Conservation (phyloP, 139 green algal genomes). For the Closterium sp. region DNA sequence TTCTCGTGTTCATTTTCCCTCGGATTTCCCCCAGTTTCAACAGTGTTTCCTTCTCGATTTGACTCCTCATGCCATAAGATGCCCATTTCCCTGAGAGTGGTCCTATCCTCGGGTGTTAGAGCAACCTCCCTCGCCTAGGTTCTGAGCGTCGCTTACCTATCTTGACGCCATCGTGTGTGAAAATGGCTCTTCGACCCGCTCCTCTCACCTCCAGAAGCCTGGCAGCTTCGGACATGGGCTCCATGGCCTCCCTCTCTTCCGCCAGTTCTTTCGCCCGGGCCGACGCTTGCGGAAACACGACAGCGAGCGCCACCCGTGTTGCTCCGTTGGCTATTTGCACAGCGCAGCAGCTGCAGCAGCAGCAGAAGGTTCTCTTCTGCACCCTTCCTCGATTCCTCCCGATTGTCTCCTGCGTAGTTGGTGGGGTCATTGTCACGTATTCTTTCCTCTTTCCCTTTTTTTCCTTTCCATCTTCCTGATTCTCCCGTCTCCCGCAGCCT, state of each 20-base stretch:
- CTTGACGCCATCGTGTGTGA: not conserved
- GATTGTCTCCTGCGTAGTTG: too few relatives aligned
- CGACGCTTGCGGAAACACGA: not conserved
- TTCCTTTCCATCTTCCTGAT: not conserved
- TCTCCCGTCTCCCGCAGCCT: not conserved
- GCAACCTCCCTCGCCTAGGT: too few relatives aligned
- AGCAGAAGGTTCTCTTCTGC: not conserved
- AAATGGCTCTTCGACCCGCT: not conserved
- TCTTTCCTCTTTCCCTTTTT: not conserved
- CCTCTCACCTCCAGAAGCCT: not conserved
- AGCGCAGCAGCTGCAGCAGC: not conserved
- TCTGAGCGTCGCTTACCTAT: too few relatives aligned
- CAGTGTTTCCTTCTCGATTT: too few relatives aligned
- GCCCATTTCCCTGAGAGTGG: too few relatives aligned
- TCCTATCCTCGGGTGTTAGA: too few relatives aligned
- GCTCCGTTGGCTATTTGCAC: not conserved
- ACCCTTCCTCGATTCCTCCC: too few relatives aligned
- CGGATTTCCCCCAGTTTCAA: too few relatives aligned
- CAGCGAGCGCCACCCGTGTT: not conserved
- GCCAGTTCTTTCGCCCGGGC: not conserved
- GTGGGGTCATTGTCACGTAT: too few relatives aligned
- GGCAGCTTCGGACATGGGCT: not conserved
- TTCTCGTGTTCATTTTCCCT: too few relatives aligned
- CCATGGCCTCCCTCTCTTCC: not conserved
- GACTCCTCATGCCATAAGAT: too few relatives aligned